Evolutionary conservation across 2,329 filamentous ascomycete species (phyloP).

Genomic region (Sarocladiaceae sp.): DNA sequence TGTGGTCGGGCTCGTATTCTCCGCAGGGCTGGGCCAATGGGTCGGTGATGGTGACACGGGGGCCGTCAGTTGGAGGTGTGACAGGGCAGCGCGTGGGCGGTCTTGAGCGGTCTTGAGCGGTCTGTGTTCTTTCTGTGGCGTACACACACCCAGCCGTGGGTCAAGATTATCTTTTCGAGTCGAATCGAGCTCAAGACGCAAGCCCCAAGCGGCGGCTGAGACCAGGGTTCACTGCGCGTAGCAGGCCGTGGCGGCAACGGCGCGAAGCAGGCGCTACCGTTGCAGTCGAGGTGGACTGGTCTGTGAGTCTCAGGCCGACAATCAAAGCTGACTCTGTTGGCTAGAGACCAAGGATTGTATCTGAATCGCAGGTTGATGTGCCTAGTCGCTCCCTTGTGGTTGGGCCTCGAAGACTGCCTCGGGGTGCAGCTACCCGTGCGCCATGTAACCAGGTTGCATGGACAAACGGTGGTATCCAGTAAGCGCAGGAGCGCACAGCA

Average conservation of each 20-base stretch:
- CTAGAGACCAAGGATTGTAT: too few relatives aligned
- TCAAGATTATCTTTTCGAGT: neutral
- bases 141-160: conserved; percentile 5
- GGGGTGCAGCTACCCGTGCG: conserved; percentile 6
- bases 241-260: conserved; percentile 1
- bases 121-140: neutral
- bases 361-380: too few relatives aligned
- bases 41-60: conserved; percentile 21
- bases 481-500: conserved; percentile 5
- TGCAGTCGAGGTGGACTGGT: neutral
- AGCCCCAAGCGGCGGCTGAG: neutral
- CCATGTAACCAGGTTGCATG: conserved; percentile 8
- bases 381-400: neutral
- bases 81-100: conserved; percentile 5
- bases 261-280: conserved; percentile 1
- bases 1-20: conserved; percentile 26
- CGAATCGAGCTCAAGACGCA: neutral
- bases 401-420: conserved; percentile 1
- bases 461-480: conserved; percentile 1
- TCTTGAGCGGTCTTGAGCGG: conserved; percentile 5
- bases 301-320: too few relatives aligned
- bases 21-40: conserved; percentile 25
- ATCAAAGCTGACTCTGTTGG: too few relatives aligned
- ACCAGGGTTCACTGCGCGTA: conserved; percentile 9
- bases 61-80: conserved; percentile 21